Evolutionary conservation across 257 asterid genomes (phyloP).

Genomic region (Petunia secreta): DNA sequence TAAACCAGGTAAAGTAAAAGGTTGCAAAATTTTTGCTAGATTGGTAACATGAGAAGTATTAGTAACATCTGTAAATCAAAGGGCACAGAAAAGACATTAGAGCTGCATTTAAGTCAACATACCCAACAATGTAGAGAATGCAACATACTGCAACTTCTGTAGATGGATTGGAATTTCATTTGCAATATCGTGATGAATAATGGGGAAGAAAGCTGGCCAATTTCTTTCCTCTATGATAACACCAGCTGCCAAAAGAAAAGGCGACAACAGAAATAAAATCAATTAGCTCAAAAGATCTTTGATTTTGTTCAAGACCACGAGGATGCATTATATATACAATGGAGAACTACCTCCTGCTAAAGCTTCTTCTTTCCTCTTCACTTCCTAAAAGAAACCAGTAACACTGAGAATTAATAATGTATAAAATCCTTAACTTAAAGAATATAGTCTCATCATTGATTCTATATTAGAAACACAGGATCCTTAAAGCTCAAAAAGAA

Average conservation of each 20-base stretch:
- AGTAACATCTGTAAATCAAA: background rate
- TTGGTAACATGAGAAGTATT: background rate
- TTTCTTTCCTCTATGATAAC: constrained; percentile 77
- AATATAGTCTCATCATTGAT: background rate
- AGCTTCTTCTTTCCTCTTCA: constrained; percentile 80
- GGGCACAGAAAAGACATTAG: background rate
- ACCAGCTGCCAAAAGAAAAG: constrained; percentile 60
- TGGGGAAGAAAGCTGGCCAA: constrained; percentile 85
- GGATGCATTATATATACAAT: background rate
- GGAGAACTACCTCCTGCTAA: constrained; percentile 57
- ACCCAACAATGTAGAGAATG: constrained; percentile 84
- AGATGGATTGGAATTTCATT: constrained; percentile 89
- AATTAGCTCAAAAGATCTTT: background rate
- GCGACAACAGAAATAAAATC: background rate
- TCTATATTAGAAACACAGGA: background rate
- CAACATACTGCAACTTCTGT: constrained; percentile 82
- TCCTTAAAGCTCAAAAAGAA: background rate
- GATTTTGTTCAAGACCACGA: background rate
- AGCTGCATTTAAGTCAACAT: constrained; percentile 29
- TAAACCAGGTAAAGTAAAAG: background rate
- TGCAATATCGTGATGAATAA: constrained; percentile 84
- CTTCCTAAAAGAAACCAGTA: constrained; percentile 56
- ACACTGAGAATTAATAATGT: constrained; percentile 22
- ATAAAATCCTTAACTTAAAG: constrained; percentile 26
- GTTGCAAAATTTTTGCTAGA: background rate